Conservation (phyloP, 2,329 filamentous ascomycete genomes). For the Mycosphaerella sp. region DNA sequence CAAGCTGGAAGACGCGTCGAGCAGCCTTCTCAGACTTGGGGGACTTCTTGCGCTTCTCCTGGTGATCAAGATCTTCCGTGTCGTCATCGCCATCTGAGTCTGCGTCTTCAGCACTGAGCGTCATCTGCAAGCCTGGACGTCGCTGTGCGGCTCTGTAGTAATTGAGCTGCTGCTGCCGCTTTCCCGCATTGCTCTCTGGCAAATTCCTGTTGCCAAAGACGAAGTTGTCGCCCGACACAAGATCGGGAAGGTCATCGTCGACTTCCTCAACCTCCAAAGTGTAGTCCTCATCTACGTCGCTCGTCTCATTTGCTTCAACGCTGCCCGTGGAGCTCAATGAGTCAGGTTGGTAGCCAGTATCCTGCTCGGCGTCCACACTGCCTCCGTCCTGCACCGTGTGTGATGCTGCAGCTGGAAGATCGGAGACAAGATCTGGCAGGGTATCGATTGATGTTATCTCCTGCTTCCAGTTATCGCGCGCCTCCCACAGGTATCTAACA, state of each 20-base stretch:
- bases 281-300: neutral
- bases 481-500: neutral
- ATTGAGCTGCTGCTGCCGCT: neutral
- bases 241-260: neutral
- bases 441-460: neutral
- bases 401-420: neutral
- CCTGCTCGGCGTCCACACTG: neutral
- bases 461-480: conserved; percentile 7
- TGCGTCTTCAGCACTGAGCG: neutral
- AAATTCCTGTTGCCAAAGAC: neutral
- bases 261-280: neutral
- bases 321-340: conserved; percentile 1
- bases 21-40: neutral
- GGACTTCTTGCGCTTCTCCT: neutral
- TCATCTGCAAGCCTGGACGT: neutral
- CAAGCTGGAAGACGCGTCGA: conserved; percentile 1
- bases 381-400: neutral
- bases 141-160: neutral
- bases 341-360: conserved; percentile 3
- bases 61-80: neutral
- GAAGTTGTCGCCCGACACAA: neutral
- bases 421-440: neutral
- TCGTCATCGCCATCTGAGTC: neutral
- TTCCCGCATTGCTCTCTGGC: neutral
- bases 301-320: neutral